These are phyloP conservation scores for Penicillium herquei DNA, from an alignment of 495 filamentous ascomycete genomes.

Conservation along the genomic window DNA sequence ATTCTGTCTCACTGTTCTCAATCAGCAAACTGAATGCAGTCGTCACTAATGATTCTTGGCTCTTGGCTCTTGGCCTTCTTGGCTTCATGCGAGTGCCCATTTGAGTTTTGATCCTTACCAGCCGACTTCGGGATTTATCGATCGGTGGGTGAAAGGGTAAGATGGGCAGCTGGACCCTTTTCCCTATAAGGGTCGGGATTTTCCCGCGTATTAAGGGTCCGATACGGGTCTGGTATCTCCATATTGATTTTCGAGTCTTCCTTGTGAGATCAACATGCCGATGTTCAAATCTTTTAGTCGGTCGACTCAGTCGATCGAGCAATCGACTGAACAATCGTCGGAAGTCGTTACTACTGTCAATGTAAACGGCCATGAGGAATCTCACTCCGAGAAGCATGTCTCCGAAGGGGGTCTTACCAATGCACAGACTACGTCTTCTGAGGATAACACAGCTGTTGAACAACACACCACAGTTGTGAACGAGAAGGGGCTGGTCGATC, in stretches of 20 bases:
- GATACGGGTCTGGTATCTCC: background rate
- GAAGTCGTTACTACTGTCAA: slow-evolving; percentile 3
- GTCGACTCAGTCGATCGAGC: background rate
- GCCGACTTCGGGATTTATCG: slow-evolving; percentile 1
- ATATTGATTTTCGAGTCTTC: background rate
- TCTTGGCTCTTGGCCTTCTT: background rate
- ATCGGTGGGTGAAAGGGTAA: background rate
- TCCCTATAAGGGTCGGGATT: background rate
- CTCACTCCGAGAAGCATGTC: background rate
- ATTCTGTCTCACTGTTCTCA: background rate
- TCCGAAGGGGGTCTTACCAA: too few relatives aligned
- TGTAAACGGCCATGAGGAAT: background rate
- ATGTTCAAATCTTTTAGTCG: background rate
- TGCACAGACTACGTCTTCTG: too few relatives aligned
- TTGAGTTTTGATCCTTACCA: background rate
- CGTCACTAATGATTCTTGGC: background rate
- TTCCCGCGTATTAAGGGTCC: background rate
- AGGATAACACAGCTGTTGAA: too few relatives aligned
- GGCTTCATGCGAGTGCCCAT: slow-evolving; percentile 4
- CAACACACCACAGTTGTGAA: background rate
- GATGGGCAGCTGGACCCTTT: too few relatives aligned
- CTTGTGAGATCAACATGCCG: background rate
- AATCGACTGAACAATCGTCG: background rate
- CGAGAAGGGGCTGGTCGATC: background rate
- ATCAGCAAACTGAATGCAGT: background rate